Evolutionary conservation across 2,329 filamentous ascomycete genomes (phyloP), one percentile per base, ranked within the genome.

Genomic region (Pseudopyricularia javanii): DNA sequence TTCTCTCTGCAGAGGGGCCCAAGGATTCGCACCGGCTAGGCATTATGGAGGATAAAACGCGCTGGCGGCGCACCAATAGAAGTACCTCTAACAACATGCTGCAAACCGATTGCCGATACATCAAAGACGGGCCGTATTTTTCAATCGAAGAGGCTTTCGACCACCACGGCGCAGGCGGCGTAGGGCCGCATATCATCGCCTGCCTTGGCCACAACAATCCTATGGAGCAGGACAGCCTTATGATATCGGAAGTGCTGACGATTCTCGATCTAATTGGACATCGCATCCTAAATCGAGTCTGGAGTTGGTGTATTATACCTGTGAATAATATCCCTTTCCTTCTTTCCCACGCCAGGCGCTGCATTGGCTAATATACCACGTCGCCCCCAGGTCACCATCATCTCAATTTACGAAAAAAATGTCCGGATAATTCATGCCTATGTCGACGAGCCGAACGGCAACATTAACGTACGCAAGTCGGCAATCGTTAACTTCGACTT

Each of bases 111-210:
- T n/a, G n/a, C n/a, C n/a, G n/a, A n/a, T n/a, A n/a, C n/a, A n/a
- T n/a, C n/a, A n/a, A n/a, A n/a, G n/a, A n/a, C n/a, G n/a, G n/a
- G n/a, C n/a, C n/a, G n/a, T n/a, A n/a, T n/a, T n/a, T n/a, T n/a
- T n/a, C n/a, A n/a, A n/a, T n/a, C n/a, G n/a, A n/a, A n/a, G n/a
- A n/a, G n/a, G n/a, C n/a, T n/a, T n/a, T n/a, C n/a, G n/a, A n/a
- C n/a, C n/a, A n/a, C n/a, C n/a, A n/a, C n/a, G n/a, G n/a, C n/a
- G n/a, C n/a, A n/a, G n/a, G n/a, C n/a, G n/a, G n/a, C n/a, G n/a
- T n/a, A n/a, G n/a, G n/a, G 33, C 70, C 64, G 24, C 33, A 35
- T n/a, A 3, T 3, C 6, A n/a, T 35, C 6, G 33, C 33, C n/a
- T 12, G 3, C 6, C 33, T 35, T 7, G 12, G 33, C 33, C 12